Base-by-base conservation (phyloP, 2,329 filamentous ascomycete genomes). In the Hawksworthiomyces lignivorus region DNA sequence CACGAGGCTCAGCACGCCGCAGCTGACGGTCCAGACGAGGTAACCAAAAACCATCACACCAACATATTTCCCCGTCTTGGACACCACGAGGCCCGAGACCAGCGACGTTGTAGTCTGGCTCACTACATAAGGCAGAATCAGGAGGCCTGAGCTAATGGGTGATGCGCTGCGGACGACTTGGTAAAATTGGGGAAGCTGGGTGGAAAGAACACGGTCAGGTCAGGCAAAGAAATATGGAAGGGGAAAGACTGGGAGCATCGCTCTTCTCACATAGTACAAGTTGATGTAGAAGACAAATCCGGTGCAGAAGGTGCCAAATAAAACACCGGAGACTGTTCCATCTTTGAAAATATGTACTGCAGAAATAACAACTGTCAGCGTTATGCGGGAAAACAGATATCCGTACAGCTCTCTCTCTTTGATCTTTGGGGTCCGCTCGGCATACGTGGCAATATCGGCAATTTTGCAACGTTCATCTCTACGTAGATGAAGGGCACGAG, bases 221-320 rank as follows among this genome's bases (percentile, higher is more conserved):
- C n/a, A n/a, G n/a, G n/a, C n/a, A n/a, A n/a, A n/a, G n/a, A n/a
- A n/a, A n/a, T 7, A 19, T 36, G n/a, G n/a, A 35, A 32, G 14
- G 29, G 14, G n/a, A 32, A 21, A 30, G 10, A n/a, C 28, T 19
- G 26, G 5, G 26, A 41, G n/a, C 19, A 35, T 5, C 17, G 15
- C 14, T 14, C 20, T 19, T 40, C 35, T 26, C 19, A 47, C 41
- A 17, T 50, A 49, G 22, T 46, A 50, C 1, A 50, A 32, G 14
- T 49, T 47, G 14, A 22, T 31, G 30, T 48, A 49, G 15, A 48
- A 46, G n/a, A 41, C 41, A 20, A 47, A 50, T 5, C 49, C 49
- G 1, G 45, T 48, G 24, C 49, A 43, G 30, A 50, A 50, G 12
- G 41, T 33, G 10, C 40, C 43, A 14, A 46, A 27, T 8, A 39